Conservation (phyloP, 73 alveolate species). For the Paramecium sonneborni region DNA sequence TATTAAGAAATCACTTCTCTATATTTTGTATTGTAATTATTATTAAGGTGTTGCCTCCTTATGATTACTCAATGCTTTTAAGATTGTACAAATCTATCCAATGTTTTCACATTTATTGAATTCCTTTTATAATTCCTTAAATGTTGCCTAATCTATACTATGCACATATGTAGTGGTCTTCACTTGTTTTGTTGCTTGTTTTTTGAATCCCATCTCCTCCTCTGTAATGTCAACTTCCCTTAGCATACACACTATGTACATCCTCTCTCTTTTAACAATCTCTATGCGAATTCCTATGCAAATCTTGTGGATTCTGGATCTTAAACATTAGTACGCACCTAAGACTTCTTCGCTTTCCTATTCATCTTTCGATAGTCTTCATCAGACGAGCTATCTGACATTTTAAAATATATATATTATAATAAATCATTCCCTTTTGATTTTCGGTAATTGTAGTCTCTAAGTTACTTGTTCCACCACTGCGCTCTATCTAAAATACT, state of each 20-base stretch:
- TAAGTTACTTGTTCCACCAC: constrained; percentile 34
- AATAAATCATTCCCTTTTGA: background rate
- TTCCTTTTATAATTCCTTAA: constrained; percentile 20
- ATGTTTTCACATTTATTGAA: constrained; percentile 9
- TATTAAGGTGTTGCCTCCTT: background rate
- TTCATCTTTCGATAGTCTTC: constrained; percentile 40
- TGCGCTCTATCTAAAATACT: background rate
- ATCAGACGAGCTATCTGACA: constrained; percentile 18
- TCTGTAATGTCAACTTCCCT: constrained; percentile 19
- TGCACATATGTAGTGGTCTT: background rate
- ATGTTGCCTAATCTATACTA: background rate
- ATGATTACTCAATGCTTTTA: background rate
- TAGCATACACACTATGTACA: background rate
- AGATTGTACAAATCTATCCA: background rate
- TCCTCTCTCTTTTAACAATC: constrained; percentile 5
- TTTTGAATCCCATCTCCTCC: constrained; percentile 21
- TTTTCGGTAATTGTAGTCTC: constrained; percentile 44
- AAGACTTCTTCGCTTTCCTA: constrained; percentile 21
- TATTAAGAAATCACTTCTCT: constrained; percentile 6
- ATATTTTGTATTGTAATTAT: background rate
- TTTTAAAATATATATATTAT: constrained; percentile 13
- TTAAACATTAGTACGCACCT: background rate
- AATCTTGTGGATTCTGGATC: background rate
- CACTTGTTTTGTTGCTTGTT: background rate
- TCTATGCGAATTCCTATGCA: background rate